These are phyloP conservation scores for Ploettnerulaceae sp. DNA, from an alignment of 2,329 filamentous ascomycete genomes.

Conservation along the genomic window DNA sequence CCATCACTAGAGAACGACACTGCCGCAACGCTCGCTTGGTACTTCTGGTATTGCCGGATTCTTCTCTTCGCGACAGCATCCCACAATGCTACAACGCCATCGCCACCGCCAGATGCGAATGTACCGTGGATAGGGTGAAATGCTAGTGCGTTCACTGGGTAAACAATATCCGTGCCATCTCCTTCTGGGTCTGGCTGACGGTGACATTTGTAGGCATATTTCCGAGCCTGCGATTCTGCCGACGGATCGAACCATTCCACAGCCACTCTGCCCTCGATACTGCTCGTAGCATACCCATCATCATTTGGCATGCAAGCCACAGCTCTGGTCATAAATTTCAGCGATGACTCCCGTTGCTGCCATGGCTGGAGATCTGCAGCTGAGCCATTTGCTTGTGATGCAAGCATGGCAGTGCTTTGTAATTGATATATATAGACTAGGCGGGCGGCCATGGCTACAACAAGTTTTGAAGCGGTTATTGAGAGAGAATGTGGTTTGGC, in stretches of 20 bases:
- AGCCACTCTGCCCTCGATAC: constrained; percentile 91
- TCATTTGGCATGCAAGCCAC: constrained; percentile 97
- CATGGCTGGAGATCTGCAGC: constrained; percentile 64
- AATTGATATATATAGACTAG: constrained; percentile 95
- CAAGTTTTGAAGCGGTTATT: constrained; percentile 70
- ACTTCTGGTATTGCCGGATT: constrained; percentile 64
- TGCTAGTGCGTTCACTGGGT: constrained; percentile 66
- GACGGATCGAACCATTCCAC: constrained; percentile 98
- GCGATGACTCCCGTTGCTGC: constrained; percentile 88
- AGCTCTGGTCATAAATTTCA: constrained; percentile 93
- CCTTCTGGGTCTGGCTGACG: constrained; percentile 64
- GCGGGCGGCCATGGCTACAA: constrained; percentile 92
- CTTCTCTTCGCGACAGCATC: constrained; percentile 66
- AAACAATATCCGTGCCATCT: constrained; percentile 60
- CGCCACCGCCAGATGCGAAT: constrained; percentile 68
- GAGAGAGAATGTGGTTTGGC: constrained; percentile 88
- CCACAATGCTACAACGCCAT: constrained; percentile 68
- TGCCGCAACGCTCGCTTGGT: constrained; percentile 56
- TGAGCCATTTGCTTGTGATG: constrained; percentile 43
- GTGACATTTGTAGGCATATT: constrained; percentile 99
- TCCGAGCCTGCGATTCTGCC: constrained; percentile 78
- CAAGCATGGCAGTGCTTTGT: constrained; percentile 54
- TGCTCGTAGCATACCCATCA: constrained; percentile 84
- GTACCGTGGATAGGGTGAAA: constrained; percentile 63
- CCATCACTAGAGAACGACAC: constrained; percentile 61